These are phyloP conservation scores for Acanthamoeba triangularis DNA, from an alignment of 208 protist genomes.

Conservation along the genomic window DNA sequence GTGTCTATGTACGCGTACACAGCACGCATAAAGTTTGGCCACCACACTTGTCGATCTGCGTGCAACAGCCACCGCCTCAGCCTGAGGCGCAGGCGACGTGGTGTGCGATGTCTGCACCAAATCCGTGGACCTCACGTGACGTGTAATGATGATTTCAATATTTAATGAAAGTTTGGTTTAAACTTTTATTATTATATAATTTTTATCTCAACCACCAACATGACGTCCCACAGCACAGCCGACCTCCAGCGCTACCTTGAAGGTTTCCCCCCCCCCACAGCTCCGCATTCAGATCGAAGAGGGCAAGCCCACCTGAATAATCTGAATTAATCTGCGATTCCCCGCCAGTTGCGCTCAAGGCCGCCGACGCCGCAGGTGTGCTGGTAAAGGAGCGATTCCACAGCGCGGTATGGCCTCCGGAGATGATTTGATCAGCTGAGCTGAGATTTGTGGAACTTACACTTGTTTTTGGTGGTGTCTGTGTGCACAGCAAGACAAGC, in stretches of 20 bases:
- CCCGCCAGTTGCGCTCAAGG: neutral
- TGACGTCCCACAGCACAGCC: neutral
- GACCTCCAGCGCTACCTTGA: slow-evolving; percentile 1
- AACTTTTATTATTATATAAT: no score
- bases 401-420: neutral
- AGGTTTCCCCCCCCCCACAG: neutral
- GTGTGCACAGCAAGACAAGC: slow-evolving; percentile 55
- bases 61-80: no score
- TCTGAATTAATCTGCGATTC: neutral
- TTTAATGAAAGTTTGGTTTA: no score
- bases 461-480: no score
- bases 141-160: no score
- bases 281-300: no score
- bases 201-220: neutral
- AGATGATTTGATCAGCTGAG: neutral
- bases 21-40: no score
- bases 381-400: slow-evolving; percentile 31
- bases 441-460: neutral
- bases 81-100: no score
- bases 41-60: no score
- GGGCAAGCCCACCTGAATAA: neutral
- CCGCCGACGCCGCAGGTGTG: neutral
- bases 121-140: no score
- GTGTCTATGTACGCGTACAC: no score
- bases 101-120: no score